phyloP scores from a whole-genome alignment of 2,329 filamentous ascomycete species.

The Hypoxylon sp. region DNA sequence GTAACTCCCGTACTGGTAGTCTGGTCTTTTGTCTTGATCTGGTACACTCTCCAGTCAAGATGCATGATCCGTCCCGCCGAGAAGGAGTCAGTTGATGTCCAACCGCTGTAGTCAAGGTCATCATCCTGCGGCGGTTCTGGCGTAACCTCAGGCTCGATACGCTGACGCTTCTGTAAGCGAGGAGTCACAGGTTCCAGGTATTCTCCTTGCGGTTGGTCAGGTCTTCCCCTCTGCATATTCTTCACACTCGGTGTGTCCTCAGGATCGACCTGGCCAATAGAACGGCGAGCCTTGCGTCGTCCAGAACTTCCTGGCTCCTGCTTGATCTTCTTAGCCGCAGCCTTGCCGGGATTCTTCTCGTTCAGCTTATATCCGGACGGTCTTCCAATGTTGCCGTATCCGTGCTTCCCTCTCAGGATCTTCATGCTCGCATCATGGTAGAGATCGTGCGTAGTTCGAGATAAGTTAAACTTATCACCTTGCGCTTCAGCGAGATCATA shows the following conservation, averaged over 20 bases:
- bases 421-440: conserved; percentile 70
- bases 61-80: conserved; percentile 62
- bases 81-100: conserved; percentile 68
- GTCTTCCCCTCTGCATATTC: conserved; percentile 32
- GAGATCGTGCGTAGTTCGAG: conserved; percentile 66
- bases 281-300: conserved; percentile 51
- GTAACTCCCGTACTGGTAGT: conserved; percentile 65
- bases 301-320: conserved; percentile 44
- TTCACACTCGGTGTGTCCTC: conserved; percentile 46
- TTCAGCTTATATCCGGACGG: conserved; percentile 62
- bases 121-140: conserved; percentile 50
- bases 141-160: conserved; percentile 44
- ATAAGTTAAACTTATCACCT: conserved; percentile 66
- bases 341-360: conserved; percentile 57
- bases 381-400: conserved; percentile 71
- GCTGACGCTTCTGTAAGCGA: conserved; percentile 53
- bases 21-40: conserved; percentile 65
- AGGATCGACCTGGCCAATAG: conserved; percentile 53
- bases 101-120: conserved; percentile 63
- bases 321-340: conserved; percentile 52
- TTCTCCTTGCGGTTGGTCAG: conserved; percentile 38
- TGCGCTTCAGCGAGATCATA: conserved; percentile 63
- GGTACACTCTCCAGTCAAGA: conserved; percentile 67
- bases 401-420: conserved; percentile 65
- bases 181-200: conserved; percentile 52